These are phyloP conservation scores for Centella asiatica DNA, from an alignment of 129 eudicot genomes.

Conservation along the genomic window DNA sequence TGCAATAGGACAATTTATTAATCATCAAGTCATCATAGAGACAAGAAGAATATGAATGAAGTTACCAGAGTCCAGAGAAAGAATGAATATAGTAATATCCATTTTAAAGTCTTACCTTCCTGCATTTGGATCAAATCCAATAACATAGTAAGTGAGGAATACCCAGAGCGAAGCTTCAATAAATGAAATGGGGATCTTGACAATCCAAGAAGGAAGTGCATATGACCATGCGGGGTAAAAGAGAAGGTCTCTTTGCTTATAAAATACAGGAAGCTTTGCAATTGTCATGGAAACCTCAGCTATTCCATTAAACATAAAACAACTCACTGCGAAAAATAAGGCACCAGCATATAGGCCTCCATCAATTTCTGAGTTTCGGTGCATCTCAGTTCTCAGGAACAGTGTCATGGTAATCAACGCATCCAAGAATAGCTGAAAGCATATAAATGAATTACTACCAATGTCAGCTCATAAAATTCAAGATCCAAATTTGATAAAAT, in stretches of 20 bases:
- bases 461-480: background rate
- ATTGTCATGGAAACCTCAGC: conserved; percentile 71
- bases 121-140: conserved; percentile 67
- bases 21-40: background rate
- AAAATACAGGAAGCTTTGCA: conserved; percentile 71
- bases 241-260: conserved; percentile 69
- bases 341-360: conserved; percentile 48
- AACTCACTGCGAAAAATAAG: conserved; percentile 29
- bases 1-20: background rate
- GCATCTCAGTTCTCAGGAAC: conserved; percentile 64
- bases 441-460: background rate
- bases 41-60: background rate
- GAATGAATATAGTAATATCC: background rate
- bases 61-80: background rate
- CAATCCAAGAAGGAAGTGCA: conserved; percentile 63
- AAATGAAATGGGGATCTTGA: conserved; percentile 59
- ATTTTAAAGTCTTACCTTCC: conserved; percentile 37
- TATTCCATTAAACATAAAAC: conserved; percentile 57
- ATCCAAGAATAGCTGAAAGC: conserved; percentile 34
- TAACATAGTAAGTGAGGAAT: conserved; percentile 51
- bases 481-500: background rate
- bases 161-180: conserved; percentile 53
- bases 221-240: conserved; percentile 72
- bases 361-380: conserved; percentile 24
- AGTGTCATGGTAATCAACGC: conserved; percentile 45